These are phyloP conservation scores for Sugiyamaella americana DNA, from an alignment of 805 yeast genomes.

Conservation along the genomic window DNA sequence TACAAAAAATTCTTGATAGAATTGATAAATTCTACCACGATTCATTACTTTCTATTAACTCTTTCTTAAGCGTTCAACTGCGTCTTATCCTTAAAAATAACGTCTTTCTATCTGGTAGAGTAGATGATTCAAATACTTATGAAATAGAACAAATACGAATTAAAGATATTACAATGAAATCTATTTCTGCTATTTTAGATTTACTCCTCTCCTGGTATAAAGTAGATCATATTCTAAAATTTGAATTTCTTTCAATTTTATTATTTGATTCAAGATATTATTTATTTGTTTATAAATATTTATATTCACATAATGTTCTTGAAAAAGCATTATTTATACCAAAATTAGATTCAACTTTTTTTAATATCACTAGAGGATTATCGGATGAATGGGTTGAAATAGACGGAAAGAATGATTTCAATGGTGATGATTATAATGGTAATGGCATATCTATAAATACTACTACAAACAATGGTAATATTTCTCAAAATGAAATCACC, in stretches of 20 bases:
- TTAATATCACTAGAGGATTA: neutral
- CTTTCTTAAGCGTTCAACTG: constrained; percentile 57
- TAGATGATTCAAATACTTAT: constrained; percentile 4
- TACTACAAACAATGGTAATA: neutral
- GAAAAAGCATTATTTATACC: constrained; percentile 15
- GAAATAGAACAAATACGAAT: constrained; percentile 29
- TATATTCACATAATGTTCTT: constrained; percentile 23
- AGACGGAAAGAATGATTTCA: constrained; percentile 1
- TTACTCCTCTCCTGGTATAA: constrained; percentile 72
- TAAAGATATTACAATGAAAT: constrained; percentile 59
- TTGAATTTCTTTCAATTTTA: constrained; percentile 63
- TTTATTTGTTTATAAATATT: constrained; percentile 33
- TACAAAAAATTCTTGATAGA: constrained; percentile 41
- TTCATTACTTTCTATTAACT: constrained; percentile 50
- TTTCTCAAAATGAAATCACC: constrained; percentile 1
- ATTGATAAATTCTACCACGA: constrained; percentile 56
- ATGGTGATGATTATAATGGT: neutral
- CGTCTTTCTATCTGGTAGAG: constrained; percentile 14
- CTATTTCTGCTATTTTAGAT: constrained; percentile 47
- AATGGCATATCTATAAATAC: no score
- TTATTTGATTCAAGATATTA: constrained; percentile 67
- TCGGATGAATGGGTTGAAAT: neutral
- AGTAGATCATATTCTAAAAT: constrained; percentile 68
- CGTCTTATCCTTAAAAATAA: constrained; percentile 56
- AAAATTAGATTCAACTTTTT: neutral